Evolutionary conservation across 2,329 filamentous ascomycete species (phyloP), one percentile per base, ranked within the genome.

Genomic region (Paecilomyces dactylethromorphus): DNA sequence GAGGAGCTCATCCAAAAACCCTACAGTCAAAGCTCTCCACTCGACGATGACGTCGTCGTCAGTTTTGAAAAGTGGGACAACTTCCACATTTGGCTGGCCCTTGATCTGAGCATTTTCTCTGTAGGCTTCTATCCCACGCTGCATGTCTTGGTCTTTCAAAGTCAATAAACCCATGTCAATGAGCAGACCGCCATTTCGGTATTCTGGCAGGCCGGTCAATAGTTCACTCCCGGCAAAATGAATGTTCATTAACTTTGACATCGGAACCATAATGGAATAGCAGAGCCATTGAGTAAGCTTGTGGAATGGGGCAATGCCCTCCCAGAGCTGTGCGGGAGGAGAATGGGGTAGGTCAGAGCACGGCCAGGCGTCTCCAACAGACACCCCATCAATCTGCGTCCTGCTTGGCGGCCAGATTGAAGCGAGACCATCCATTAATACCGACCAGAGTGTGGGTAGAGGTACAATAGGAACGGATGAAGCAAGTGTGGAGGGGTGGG

Each of bases 291-390:
- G 87, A 0, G 87, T 89, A 8, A 90, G 83, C 76, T 96, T 96
- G 79, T 97, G 92, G 78, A 96, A 96, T 0, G 92, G 92, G 11
- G 93, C 84, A 67, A 95, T 93, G 65, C 82, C 87, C 71, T 93
- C 89, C 88, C 89, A 91, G 0, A 86, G 82, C 64, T 86, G 80
- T 6, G 83, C 83, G 64, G 87, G 81, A 73, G 88, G 86, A 1
- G 78, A 77, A 53, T 81, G 79, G 0, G 92, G 91, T 85, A 97
- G 91, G 32, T 87, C 85, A 11, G 84, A 86, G 76, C 92, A 96
- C 0, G 88, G 90, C 94, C 94, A 99, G 24, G 94, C 93, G 71
- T 99, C 94, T 58, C 94, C 94, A 15, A 99, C 85, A 0, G 92
- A 86, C 29, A 90, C 82, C 1, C 92, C 92, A 69, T 96, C 91